Conservation (phyloP, 306 rosid genomes). For the Comarum palustre region DNA sequence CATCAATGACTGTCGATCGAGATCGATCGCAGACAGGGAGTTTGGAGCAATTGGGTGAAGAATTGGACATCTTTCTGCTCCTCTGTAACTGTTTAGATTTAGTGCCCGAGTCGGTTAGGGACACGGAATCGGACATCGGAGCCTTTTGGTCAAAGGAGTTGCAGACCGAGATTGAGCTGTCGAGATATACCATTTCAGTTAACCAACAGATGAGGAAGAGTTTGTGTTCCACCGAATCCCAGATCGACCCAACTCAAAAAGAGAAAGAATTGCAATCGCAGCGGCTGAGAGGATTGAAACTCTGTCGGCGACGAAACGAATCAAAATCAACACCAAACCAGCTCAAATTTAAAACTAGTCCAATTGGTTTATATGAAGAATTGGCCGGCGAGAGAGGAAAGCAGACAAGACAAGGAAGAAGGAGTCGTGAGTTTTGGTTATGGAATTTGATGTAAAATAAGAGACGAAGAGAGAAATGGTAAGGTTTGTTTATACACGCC, state of each 20-base stretch:
- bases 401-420: slow-evolving; percentile 32
- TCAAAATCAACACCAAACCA: slow-evolving; percentile 16
- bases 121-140: slow-evolving; percentile 53
- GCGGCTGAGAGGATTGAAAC: slow-evolving; percentile 27
- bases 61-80: slow-evolving; percentile 42
- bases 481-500: slow-evolving; percentile 22
- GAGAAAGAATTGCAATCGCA: slow-evolving; percentile 20
- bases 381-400: slow-evolving; percentile 37
- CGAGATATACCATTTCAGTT: slow-evolving; percentile 89
- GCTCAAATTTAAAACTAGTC: slow-evolving; percentile 16
- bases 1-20: slow-evolving; percentile 68
- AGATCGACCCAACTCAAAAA: slow-evolving; percentile 46
- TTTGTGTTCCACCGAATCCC: slow-evolving; percentile 17
- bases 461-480: background rate
- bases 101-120: slow-evolving; percentile 41
- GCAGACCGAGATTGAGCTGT: slow-evolving; percentile 90
- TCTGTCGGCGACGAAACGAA: slow-evolving; percentile 38
- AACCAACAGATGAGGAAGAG: background rate
- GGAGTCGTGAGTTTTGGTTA: slow-evolving; percentile 36
- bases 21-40: slow-evolving; percentile 65
- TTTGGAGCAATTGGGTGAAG: slow-evolving; percentile 50
- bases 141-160: slow-evolving; percentile 72
- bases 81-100: slow-evolving; percentile 47
- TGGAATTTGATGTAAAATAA: slow-evolving; percentile 14
- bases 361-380: background rate